Base-by-base conservation (phyloP, 1,139 yeast genomes). In the Geotrichum restrictum region DNA sequence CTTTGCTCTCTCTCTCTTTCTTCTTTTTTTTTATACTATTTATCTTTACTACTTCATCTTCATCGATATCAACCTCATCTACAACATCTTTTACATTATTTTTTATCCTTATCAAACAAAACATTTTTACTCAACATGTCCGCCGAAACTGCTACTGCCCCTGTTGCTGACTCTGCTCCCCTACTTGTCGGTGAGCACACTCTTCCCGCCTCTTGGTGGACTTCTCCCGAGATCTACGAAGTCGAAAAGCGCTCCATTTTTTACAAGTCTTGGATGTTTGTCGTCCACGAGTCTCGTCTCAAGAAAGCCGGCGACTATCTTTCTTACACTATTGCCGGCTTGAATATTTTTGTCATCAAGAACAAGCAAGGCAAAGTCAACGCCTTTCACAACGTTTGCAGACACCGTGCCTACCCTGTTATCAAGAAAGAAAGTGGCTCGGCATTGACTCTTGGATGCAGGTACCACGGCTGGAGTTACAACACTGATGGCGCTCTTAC, bases 391-490 rank as follows among this genome's bases (percentile, higher is more conserved):
- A 80, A 80, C 60, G 79, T 80, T 36, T 80, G 85, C 62, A 81
- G 84, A 60, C 85, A 80, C 67, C 72, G 84, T 60, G 84, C 84
- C 5, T 80, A 74, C 60, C 85, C 85, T 1, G 81, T 80, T 39
- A 77, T 80, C 27, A 74, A 77, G 64, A 80, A 80, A 62, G 79
- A 78, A 34, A 69, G 75, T 60, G 85, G 85, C n/a, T 76, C 81
- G 4, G 74, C 83, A 1, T 72, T 74, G 8, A 73, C 80, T 39
- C 68, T 80, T 42, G 83, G 83, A 37, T 80, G 85, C 68, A 76
- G 78, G 57, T 80, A 80, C 63, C 84, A 80, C 59, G 84, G 84
- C n/a, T 80, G 84, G 85, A 75, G 81, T 24, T 80, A 80, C 67
- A 79, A 79, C 60, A 71, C 81, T 11, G 81, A 80, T 56, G 85